Evolutionary conservation across 2,329 filamentous ascomycete species (phyloP), one percentile per base, ranked within the genome.

Genomic region (Elsinoe perseae): DNA sequence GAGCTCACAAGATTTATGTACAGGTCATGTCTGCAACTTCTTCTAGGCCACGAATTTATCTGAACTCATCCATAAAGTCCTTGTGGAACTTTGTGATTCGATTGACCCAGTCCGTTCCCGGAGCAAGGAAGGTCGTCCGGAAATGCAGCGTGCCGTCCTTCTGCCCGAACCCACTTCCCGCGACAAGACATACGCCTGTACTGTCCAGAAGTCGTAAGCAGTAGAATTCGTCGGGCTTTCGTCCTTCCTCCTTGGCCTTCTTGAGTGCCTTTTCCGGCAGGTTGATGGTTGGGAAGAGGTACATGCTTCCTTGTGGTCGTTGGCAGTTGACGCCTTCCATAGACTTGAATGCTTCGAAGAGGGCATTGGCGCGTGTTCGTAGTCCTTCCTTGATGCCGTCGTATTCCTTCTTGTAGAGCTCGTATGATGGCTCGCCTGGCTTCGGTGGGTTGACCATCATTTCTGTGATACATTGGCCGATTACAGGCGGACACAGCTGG

Each of bases 241-340:
- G 86, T 65, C 83, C 83, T 70, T 90, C 87, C 60, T 84, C 69
- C 65, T 77, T 69, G 30, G 93, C 93, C 14, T 87, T 88, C 62
- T 85, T 84, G 60, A 85, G 73, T 38, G 90, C 93, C 74, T 88
- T 89, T 21, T 74, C 64, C 1, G 93, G 82, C 21, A 98, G 77
- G 30, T 77, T 83, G 74, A 98, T 95, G 64, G 89, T 93, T 21
- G 93, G 93, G 82, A 97, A 98, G 66, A 98, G 86, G 77, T 98
- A 98, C 93, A 98, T 98, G 69, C 87, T 86, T 59, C 93, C 93
- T 80, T 95, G 87, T 56, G 93, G 93, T 64, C 83, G 80, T 65
- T 87, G 86, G 74, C 91, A 95, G 70, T 91, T 82, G 58, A 98
- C 92, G 58, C 93, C 93, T 73, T 97, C 92, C 93, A 98, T 97